Evolutionary conservation across 192 early-diverging fungal species (phyloP), one percentile per base, ranked within the genome.

Genomic region (Gonapodya sp.): DNA sequence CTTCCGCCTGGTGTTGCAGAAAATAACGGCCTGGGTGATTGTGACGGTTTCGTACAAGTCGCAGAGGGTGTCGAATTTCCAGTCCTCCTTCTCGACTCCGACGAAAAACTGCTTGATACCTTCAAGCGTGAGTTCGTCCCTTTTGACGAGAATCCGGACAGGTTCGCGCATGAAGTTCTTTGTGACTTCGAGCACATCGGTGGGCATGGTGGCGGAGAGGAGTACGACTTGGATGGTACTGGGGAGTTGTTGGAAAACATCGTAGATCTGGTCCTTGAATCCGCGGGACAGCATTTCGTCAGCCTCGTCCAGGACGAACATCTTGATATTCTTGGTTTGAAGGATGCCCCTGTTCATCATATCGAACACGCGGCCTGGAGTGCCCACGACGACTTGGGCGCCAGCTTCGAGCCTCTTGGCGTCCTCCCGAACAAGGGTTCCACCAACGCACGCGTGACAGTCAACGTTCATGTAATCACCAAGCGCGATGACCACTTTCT

Each of bases 1-100:
- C 93, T 98, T 99, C 91, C 96, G 94, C 85, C 96, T 92, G 84
- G 96, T 98, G 92, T 99, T 99, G 91, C 96, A 97, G 92, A 98
- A 99, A 85, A 99, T 98, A 84, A 99, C 96, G 35, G 97, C 97
- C 90, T 98, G 97, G 81, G 97, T 96, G 86, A 98, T 95, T 81
- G 93, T 98, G 85, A 99, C 92, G 73, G 96, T 96, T 84, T 98
- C 96, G 91, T 98, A 99, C 81, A 99, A 87, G 88, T 99, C 97
- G 84, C 94, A 96, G 79, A 99, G 91, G 73, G 98, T 98, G 87
- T 98, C 97, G 81, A 98, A 90, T 90, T 99, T 99, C 97, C 94
- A 98, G 79, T 99, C 97, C 87, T 98, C 97, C 90, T 97, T 95
- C 87, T 98, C 98, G 73, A 99, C 96, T 78, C 94, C 93, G 82